Percentiles rank a stretch among this genome's conserved stretches.
These are phyloP conservation scores for Kodamaea plutei DNA, from an alignment of 1,139 yeast genomes.

Conservation along the genomic window DNA sequence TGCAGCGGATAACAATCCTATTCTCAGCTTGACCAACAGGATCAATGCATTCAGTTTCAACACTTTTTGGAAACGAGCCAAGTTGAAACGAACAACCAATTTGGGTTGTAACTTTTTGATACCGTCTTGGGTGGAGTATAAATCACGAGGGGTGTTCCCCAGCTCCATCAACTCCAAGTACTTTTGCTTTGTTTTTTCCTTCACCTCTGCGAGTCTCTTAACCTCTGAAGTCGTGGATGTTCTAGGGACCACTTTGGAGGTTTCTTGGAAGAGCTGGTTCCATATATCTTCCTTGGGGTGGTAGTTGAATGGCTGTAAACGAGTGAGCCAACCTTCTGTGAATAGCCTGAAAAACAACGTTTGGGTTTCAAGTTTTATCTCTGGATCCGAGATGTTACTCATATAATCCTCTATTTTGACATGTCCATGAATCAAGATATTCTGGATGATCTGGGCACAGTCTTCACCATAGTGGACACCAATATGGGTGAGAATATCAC, in stretches of 20 bases:
- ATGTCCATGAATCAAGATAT: conserved; percentile 61
- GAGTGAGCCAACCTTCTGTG: conserved; percentile 53
- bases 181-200: conserved; percentile 51
- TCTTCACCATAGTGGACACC: conserved; percentile 38
- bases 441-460: conserved; percentile 70
- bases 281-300: conserved; percentile 56
- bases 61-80: conserved; percentile 63
- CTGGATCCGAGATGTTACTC: conserved; percentile 28
- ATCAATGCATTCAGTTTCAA: conserved; percentile 63
- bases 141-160: conserved; percentile 26
- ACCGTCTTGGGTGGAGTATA: conserved; percentile 31
- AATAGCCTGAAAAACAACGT: conserved; percentile 44
- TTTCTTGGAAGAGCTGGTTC: conserved; percentile 49
- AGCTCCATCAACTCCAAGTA: conserved; percentile 33
- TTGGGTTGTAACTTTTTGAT: conserved; percentile 41
- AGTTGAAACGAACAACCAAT: conserved; percentile 58
- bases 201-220: conserved; percentile 63
- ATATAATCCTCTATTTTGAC: conserved; percentile 60
- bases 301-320: conserved; percentile 40
- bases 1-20: conserved; percentile 66
- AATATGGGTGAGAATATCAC: conserved; percentile 63
- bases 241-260: conserved; percentile 48
- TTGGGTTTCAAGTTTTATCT: conserved; percentile 23
- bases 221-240: conserved; percentile 52
- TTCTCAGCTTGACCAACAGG: conserved; percentile 58